Percentiles rank a stretch among this genome's conserved stretches.
Evolutionary conservation across 2,329 filamentous ascomycete genomes (phyloP).

Genomic region (Phaeophleospora eucalypticola): DNA sequence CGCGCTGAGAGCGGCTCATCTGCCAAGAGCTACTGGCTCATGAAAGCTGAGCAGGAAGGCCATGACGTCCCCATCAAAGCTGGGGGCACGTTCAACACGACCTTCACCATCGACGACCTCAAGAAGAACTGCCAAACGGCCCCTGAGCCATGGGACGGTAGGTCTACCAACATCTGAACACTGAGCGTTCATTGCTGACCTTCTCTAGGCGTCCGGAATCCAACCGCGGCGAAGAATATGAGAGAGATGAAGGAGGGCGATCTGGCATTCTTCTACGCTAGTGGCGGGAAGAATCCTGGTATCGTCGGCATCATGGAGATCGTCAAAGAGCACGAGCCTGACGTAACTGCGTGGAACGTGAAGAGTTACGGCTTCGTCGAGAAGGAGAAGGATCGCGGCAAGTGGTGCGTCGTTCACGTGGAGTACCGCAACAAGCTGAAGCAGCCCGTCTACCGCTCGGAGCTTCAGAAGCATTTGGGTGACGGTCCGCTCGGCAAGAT

Average conservation of each 20-base stretch:
- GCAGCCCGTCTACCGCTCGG: slow-evolving; percentile 62
- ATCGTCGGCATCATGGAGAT: slow-evolving; percentile 61
- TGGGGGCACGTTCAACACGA: slow-evolving; percentile 81
- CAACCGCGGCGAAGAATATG: slow-evolving; percentile 77
- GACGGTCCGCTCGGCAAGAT: slow-evolving; percentile 55
- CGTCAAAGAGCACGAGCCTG: slow-evolving; percentile 75
- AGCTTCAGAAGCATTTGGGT: slow-evolving; percentile 59
- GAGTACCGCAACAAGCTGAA: slow-evolving; percentile 79
- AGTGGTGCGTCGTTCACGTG: slow-evolving; percentile 88
- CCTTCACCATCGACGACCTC: slow-evolving; percentile 91
- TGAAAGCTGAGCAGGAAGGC: slow-evolving; percentile 69
- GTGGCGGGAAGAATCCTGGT: slow-evolving; percentile 81
- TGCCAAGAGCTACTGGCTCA: slow-evolving; percentile 42
- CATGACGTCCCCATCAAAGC: slow-evolving; percentile 63
- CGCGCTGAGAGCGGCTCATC: slow-evolving; percentile 5
- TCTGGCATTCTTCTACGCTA: slow-evolving; percentile 95
- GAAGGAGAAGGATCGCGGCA: slow-evolving; percentile 66
- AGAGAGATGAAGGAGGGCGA: slow-evolving; percentile 88
- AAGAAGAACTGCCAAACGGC: slow-evolving; percentile 56
- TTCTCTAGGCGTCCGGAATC: slow-evolving; percentile 43
- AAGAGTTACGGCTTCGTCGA: slow-evolving; percentile 78
- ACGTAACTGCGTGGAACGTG: slow-evolving; percentile 68
- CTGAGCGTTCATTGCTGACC: slow-evolving; percentile 19
- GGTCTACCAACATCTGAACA: slow-evolving; percentile 29
- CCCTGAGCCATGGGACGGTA: slow-evolving; percentile 90